phyloP scores from a whole-genome alignment of 768 basidiomycete genomes.

The Cystobasidium onofrii region DNA sequence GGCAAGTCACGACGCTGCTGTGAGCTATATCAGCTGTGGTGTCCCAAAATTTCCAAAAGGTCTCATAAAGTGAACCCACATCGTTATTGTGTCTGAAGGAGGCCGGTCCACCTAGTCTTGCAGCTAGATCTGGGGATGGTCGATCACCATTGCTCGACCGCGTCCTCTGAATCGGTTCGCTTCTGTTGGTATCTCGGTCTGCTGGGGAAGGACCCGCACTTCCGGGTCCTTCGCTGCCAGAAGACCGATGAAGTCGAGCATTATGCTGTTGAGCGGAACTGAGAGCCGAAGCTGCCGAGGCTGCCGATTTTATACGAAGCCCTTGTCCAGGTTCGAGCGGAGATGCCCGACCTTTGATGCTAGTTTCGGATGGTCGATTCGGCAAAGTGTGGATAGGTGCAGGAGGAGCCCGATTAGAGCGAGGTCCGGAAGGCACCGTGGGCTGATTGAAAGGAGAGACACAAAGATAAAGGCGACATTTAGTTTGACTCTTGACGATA shows the following conservation, averaged over 20 bases:
- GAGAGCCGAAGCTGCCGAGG: constrained; percentile 12
- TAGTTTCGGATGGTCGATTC: not conserved
- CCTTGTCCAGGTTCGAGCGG: constrained; percentile 11
- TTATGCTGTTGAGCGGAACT: constrained; percentile 29
- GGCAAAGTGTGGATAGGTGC: not conserved
- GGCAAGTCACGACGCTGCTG: not conserved
- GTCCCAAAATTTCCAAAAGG: too few species aligned
- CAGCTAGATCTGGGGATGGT: not conserved
- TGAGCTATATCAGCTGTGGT: too few species aligned
- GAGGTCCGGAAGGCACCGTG: constrained; percentile 21
- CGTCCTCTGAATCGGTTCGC: not conserved
- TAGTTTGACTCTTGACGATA: not conserved
- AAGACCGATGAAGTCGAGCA: not conserved
- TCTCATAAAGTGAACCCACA: not conserved
- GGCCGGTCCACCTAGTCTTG: not conserved
- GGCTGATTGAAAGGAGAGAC: not conserved
- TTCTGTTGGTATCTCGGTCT: not conserved
- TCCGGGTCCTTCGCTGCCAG: not conserved
- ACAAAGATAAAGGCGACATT: not conserved
- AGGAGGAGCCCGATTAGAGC: constrained; percentile 11
- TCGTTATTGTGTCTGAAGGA: not conserved
- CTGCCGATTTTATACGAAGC: constrained; percentile 17
- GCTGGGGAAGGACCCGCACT: not conserved
- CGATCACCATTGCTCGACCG: not conserved
- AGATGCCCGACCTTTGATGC: constrained; percentile 25